Conservation (phyloP, 2,329 filamentous ascomycete genomes). For the Atkinsonella hypoxylon region DNA sequence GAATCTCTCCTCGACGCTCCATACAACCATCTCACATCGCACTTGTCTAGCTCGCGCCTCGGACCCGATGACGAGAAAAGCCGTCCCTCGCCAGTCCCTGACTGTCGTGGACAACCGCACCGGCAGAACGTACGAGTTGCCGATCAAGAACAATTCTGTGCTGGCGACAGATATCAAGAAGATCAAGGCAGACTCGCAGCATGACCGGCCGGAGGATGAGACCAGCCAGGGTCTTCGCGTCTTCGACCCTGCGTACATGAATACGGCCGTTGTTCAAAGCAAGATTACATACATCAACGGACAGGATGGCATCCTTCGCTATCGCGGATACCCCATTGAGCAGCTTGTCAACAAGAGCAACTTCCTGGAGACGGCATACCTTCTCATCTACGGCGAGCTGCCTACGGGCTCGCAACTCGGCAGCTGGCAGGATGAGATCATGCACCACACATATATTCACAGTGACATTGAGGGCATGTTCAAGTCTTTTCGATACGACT, state of each 20-base stretch:
- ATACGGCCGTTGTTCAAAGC: constrained; percentile 37
- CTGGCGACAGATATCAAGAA: constrained; percentile 39
- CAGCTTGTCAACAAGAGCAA: constrained; percentile 36
- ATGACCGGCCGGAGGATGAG: constrained; percentile 32
- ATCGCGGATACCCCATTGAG: constrained; percentile 40
- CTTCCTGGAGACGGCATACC: constrained; percentile 36
- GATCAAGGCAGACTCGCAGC: constrained; percentile 26
- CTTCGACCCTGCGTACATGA: constrained; percentile 41
- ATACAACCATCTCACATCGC: background rate
- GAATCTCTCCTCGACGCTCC: background rate
- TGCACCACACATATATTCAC: constrained; percentile 39
- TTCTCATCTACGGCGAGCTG: constrained; percentile 39
- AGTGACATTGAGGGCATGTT: constrained; percentile 37
- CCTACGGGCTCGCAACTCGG: constrained; percentile 29
- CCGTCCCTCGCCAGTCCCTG: constrained; percentile 18
- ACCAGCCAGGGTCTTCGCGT: constrained; percentile 36
- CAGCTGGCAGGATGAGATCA: constrained; percentile 34
- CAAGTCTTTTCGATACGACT: constrained; percentile 38
- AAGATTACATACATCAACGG: constrained; percentile 42
- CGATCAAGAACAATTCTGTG: constrained; percentile 37
- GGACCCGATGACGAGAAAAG: constrained; percentile 6
- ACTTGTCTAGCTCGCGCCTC: background rate
- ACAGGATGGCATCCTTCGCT: constrained; percentile 36
- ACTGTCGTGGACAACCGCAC: constrained; percentile 39
- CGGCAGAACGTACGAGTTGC: constrained; percentile 33